These are phyloP conservation scores for Picochlorum sp. DNA, from an alignment of 139 green algal species.

Conservation along the genomic window DNA sequence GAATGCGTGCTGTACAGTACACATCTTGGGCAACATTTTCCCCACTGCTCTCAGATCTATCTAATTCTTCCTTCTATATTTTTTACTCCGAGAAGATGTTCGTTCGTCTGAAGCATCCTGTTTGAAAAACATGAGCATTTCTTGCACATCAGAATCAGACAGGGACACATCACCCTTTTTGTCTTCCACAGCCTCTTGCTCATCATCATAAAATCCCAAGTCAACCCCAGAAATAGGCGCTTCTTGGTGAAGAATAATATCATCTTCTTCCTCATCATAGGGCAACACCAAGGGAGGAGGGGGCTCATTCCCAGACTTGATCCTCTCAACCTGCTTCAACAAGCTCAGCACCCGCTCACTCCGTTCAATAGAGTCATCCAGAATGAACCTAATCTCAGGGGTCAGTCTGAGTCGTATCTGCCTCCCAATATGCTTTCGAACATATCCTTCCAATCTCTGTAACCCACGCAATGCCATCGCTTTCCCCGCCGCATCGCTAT, in stretches of 20 bases:
- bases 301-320: conserved; percentile 19
- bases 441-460: conserved; percentile 67
- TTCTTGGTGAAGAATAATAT: conserved; percentile 11
- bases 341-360: conserved; percentile 45
- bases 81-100: background rate
- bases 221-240: conserved; percentile 16
- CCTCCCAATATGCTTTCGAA: conserved; percentile 62
- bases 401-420: conserved; percentile 59
- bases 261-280: background rate
- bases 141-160: conserved; percentile 6
- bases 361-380: conserved; percentile 71
- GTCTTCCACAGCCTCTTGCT: background rate
- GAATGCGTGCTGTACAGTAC: background rate
- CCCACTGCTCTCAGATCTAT: background rate
- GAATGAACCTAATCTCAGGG: conserved; percentile 82
- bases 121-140: conserved; percentile 23
- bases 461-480: conserved; percentile 64
- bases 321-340: conserved; percentile 25
- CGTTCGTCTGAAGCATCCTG: conserved; percentile 3
- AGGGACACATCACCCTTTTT: background rate
- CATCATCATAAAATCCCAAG: conserved; percentile 23
- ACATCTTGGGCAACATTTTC: no score
- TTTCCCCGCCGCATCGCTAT: conserved; percentile 52
- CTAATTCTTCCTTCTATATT: background rate
- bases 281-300: conserved; percentile 33